Evolutionary conservation across 306 rosid species (phyloP).

Genomic region (Vachellia collinsii): DNA sequence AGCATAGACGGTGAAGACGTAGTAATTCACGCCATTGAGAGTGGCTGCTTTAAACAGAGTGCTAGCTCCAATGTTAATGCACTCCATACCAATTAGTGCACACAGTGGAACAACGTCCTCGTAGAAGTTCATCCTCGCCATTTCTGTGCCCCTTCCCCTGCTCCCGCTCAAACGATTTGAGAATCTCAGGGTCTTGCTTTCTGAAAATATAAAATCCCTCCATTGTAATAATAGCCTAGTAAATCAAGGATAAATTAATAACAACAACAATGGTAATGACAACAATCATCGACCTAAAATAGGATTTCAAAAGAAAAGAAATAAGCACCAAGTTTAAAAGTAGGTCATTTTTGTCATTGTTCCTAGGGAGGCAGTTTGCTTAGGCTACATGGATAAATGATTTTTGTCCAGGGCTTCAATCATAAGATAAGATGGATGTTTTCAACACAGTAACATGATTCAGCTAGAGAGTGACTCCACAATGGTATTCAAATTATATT

Average conservation of each 20-base stretch:
- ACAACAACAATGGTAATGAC: not conserved
- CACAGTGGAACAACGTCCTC: constrained; percentile 52
- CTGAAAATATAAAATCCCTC: not conserved
- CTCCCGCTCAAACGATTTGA: not conserved
- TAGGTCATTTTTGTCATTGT: not conserved
- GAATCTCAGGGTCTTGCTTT: not conserved
- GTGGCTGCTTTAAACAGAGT: constrained; percentile 62
- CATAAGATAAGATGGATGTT: too few species aligned
- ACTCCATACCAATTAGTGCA: constrained; percentile 56
- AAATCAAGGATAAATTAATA: too few species aligned
- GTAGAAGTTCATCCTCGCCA: constrained; percentile 34
- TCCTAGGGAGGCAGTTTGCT: too few species aligned
- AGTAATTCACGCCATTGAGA: constrained; percentile 53
- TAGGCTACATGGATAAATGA: too few species aligned
- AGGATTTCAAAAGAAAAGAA: not conserved
- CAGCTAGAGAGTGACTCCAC: too few species aligned
- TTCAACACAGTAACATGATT: too few species aligned
- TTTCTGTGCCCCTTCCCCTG: not conserved
- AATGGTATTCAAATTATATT: too few species aligned
- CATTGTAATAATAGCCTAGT: not conserved
- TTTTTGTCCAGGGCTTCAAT: too few species aligned
- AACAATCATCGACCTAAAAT: not conserved
- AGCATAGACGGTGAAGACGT: constrained; percentile 56
- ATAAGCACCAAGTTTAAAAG: not conserved
- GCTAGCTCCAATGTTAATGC: constrained; percentile 53